Base-by-base conservation (phyloP, 225 moss, liverwort and hornwort genomes). In the Bryum argenteum region DNA sequence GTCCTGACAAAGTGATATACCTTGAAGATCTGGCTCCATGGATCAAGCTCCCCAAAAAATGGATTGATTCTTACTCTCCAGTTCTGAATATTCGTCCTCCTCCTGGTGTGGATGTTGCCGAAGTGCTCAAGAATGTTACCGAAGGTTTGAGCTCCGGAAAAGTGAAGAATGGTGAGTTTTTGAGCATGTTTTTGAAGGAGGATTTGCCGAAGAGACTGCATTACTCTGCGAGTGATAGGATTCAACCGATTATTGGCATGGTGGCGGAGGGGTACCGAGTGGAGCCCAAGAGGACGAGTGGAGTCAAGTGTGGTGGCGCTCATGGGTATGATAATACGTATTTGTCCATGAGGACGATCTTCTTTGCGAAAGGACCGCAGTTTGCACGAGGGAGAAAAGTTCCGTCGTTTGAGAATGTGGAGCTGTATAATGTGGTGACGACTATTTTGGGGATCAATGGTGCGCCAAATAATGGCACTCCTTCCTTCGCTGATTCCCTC, bases 161-260 rank as follows among this genome's bases (percentile, higher is more conserved):
- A 74, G 81, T 89, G 61, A 68, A 76, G 56, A 89, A 89, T 44
- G 79, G 22, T 3, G 83, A 86, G 76, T 86, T 83, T 55, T 24
- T 86, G 60, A 79, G 79, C 69, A 10, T 89, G 58, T 86, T 74
- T 44, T 58, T 89, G 83, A 83, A 86, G 68, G 69, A 86, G 71
- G 73, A 89, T 62, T 51, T 89, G 48, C 89, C 89, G 5, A 53
- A 73, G 26, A 58, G 89, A 63, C 55, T 89, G 65, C 83, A 83
- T 55, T 89, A 69, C 23, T 81, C 83, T 0, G 67, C 0, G 43
- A 86, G 79, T 47, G 76, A 83, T 4, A 81, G 89, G 51, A 83
- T 89, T 67, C 89, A 89, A 42, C 89, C 86, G 51, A 89, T 89
- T 39, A 89, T 89, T 61, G 89, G 89, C 10, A 61, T 89, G 83